Evolutionary conservation across 2,329 filamentous ascomycete genomes (phyloP), one percentile per base, ranked within the genome.

Genomic region (Neospermospora avenae): DNA sequence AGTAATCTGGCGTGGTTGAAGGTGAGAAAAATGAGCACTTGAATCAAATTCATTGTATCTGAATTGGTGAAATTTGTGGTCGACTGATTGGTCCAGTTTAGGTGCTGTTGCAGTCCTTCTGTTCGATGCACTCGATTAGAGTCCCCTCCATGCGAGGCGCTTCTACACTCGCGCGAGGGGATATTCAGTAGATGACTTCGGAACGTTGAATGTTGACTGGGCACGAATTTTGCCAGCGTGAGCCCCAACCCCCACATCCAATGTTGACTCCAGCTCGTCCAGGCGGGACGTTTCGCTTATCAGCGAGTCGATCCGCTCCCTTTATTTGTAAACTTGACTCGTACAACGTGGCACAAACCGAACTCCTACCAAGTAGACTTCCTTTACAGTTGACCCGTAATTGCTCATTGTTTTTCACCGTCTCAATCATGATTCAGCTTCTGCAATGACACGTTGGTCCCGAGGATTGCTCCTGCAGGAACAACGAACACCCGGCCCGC

Each of bases 341-440:
- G 20, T 13, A 49, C 46, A 49, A 49, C 46, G 46, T 49, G 46
- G 46, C 46, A 49, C 28, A 49, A 49, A 49, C 34, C 46, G 34
- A n/a, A 49, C 46, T 13, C 34, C 46, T 5, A 31, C 20, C 46
- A 34, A 7, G 34, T 49, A n/a, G 14, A 5, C 16, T 10, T 7
- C 20, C 16, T 13, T 10, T 18, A 20, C 20, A n/a, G n/a, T n/a
- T n/a, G n/a, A n/a, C n/a, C n/a, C n/a, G n/a, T n/a, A n/a, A n/a
- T n/a, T n/a, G n/a, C n/a, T n/a, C n/a, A n/a, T n/a, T n/a, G n/a
- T n/a, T n/a, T 28, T 24, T 7, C 6, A 49, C 34, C 46, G 46
- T 49, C 25, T 49, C 46, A 34, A n/a, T 3, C 20, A 31, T 49
- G 14, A n/a, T 35, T 55, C 39, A 37, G 45, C 14, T 22, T 55